Base-by-base conservation (phyloP, 306 rosid species). In the Dalbergia cultrata region DNA sequence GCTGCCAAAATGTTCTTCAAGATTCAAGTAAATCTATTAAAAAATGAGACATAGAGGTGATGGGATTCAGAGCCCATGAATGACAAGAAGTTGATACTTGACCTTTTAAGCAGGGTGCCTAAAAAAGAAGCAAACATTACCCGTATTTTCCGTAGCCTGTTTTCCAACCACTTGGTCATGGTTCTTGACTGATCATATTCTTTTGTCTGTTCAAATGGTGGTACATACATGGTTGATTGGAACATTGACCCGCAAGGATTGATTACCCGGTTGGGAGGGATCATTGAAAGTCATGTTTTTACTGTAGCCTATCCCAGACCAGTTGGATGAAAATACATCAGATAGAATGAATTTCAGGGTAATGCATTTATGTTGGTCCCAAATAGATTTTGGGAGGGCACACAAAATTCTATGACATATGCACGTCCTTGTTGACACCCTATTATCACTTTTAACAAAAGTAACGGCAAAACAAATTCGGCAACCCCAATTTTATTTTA, bases 191-290 rank as follows among this genome's bases (percentile, higher is more conserved):
- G 18, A 44, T 61, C 68, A 2, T 19, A 14, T 71, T 22, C 3
- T 33, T 70, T 44, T 64, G 70, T 37, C 22, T n/a, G 13, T 37
- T 17, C 49, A 64, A 35, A 37, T 64, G 49, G 7, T 0, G 70
- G 1, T 17, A 8, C 70, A 37, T 9, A 11, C 53, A 47, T 13
- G 16, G 2, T n/a, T 33, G 39, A 13, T 60, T 8, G 5, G n/a
- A 62, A 34, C 43, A 62, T 61, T 31, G 43, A 31, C 4, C 67
- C 41, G 9, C 54, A 41, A 67, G 34, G 72, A 41, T 67, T 67
- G 72, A 41, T 67, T 67, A 17, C 72, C 35, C 41, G 17, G 5
- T 31, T 9, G 53, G 9, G 53, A 67, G 53, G 72, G 53, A 67
- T 39, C 33, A 1, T 67, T 67, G 34, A 67, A 67, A 66, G 17